phyloP scores from a whole-genome alignment of 306 rosid genomes.

The Alnus rubra region DNA sequence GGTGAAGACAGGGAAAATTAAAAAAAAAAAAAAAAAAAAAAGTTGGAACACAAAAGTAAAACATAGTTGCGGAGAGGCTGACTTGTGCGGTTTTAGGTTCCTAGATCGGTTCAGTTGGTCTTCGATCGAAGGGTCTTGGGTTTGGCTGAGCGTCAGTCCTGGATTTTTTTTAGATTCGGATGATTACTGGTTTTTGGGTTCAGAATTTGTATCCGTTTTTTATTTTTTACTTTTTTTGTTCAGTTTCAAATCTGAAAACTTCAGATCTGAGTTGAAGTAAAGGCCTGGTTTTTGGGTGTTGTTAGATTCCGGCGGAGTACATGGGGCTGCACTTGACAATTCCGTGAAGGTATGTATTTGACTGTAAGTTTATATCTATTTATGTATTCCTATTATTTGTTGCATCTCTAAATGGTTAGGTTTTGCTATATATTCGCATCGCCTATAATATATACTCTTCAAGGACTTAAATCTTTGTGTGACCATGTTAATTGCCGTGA shows the following conservation, averaged over 20 bases:
- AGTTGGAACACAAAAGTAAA: neutral
- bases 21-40: neutral
- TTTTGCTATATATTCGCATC: neutral
- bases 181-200: neutral
- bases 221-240: neutral
- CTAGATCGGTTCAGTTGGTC: neutral
- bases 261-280: neutral
- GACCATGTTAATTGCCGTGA: neutral
- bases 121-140: neutral
- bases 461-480: neutral
- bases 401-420: neutral
- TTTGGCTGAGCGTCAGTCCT: neutral
- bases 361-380: neutral
- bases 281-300: neutral
- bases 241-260: neutral
- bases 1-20: neutral
- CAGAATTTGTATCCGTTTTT: neutral
- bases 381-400: neutral
- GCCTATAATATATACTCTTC: neutral
- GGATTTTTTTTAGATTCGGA: neutral
- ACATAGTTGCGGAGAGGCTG: neutral
- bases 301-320: neutral
- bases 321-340: neutral
- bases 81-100: neutral
- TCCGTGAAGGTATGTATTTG: slow-evolving; percentile 3